phyloP scores from a whole-genome alignment of 768 basidiomycete genomes.

The Pisolithus tinctorius region DNA sequence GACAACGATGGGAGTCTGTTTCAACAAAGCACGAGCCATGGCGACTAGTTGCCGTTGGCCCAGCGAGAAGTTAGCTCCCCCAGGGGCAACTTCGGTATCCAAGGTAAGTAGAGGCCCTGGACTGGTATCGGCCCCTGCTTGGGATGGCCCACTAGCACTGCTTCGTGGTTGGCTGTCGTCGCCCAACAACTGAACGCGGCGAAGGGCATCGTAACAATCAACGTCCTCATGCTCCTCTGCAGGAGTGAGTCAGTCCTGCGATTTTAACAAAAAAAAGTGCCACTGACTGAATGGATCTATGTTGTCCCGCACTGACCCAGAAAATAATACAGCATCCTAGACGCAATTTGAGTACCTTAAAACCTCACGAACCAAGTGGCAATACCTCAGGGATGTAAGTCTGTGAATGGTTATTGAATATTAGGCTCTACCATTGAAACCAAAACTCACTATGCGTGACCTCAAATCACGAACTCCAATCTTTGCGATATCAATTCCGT shows the following conservation, averaged over 20 bases:
- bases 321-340: constrained; percentile 68
- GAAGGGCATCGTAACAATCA: constrained; percentile 73
- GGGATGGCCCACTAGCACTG: neutral
- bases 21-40: constrained; percentile 74
- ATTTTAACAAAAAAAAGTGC: neutral
- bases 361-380: neutral
- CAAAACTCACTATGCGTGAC: constrained; percentile 54
- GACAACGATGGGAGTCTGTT: constrained; percentile 67
- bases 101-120: constrained; percentile 52
- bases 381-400: constrained; percentile 65
- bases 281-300: constrained; percentile 58
- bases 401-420: constrained; percentile 28
- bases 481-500: constrained; percentile 81
- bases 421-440: constrained; percentile 2
- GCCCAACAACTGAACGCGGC: neutral
- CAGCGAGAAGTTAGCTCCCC: constrained; percentile 88
- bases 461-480: constrained; percentile 82
- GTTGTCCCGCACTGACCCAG: constrained; percentile 71
- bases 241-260: neutral
- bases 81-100: constrained; percentile 75
- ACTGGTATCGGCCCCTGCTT: neutral
- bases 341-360: neutral
- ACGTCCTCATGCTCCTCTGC: constrained; percentile 69
- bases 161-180: neutral
- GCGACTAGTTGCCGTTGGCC: constrained; percentile 87